Evolutionary conservation across 164 flowering plant species (phyloP).

Genomic region (Magnolia changhungtana): DNA sequence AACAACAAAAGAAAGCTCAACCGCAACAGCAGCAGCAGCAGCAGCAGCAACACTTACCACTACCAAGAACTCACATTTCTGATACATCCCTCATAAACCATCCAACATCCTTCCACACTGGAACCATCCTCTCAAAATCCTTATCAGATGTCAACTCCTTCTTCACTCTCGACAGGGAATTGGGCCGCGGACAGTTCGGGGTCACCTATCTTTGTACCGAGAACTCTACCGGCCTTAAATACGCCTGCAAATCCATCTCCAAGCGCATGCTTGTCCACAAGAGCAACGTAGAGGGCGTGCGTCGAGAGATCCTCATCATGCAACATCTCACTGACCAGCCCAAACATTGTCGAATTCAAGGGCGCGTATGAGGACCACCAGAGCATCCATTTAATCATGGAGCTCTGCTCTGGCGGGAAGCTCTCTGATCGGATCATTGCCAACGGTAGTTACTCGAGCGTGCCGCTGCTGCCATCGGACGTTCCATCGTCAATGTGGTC

Average conservation of each 20-base stretch:
- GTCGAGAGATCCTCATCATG: slow-evolving; percentile 63
- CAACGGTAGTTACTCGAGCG: slow-evolving; percentile 64
- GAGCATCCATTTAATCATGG: slow-evolving; percentile 74
- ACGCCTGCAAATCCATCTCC: slow-evolving; percentile 81
- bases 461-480: slow-evolving; percentile 47
- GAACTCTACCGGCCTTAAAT: slow-evolving; percentile 43
- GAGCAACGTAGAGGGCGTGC: slow-evolving; percentile 44
- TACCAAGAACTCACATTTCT: not conserved
- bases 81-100: too few relatives aligned
- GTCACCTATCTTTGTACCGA: slow-evolving; percentile 65
- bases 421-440: slow-evolving; percentile 72
- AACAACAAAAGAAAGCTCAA: too few relatives aligned
- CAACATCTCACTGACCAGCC: slow-evolving; percentile 79
- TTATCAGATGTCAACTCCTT: slow-evolving; percentile 39
- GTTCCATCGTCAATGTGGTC: slow-evolving; percentile 3
- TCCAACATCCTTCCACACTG: not conserved
- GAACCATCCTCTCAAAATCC: slow-evolving; percentile 40
- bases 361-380: slow-evolving; percentile 76
- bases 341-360: slow-evolving; percentile 66
- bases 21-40: too few relatives aligned
- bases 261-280: slow-evolving; percentile 42
- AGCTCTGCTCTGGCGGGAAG: slow-evolving; percentile 84
- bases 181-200: slow-evolving; percentile 84
- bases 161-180: slow-evolving; percentile 50
- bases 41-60: slow-evolving; percentile 9